Evolutionary conservation across 2,329 filamentous ascomycete genomes (phyloP).

Genomic region (Meredithiella fracta): DNA sequence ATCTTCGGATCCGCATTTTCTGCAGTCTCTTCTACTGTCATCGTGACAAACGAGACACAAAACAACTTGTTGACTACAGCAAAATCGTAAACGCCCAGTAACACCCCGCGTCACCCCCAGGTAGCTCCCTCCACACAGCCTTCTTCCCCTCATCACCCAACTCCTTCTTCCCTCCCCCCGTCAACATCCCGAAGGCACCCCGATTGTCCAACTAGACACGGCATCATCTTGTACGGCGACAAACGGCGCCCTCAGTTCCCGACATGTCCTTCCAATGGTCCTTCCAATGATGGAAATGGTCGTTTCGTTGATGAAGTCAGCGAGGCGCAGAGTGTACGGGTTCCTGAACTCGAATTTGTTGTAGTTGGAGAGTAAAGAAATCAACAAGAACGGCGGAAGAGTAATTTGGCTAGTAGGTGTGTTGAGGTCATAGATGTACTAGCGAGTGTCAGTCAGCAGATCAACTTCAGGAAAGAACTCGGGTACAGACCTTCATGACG

Average conservation of each 20-base stretch:
- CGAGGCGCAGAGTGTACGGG: conserved; percentile 77
- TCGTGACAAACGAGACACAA: conserved; percentile 63
- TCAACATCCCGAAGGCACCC: conserved; percentile 49
- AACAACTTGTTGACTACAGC: conserved; percentile 90
- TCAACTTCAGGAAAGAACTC: too few species aligned
- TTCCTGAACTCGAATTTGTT: conserved; percentile 99
- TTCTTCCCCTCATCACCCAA: conserved; percentile 64
- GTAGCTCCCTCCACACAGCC: conserved; percentile 65
- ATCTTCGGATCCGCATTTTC: neutral
- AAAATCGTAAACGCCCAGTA: conserved; percentile 86
- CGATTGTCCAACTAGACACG: conserved; percentile 76
- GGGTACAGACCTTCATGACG: conserved; percentile 62
- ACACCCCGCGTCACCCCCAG: conserved; percentile 42
- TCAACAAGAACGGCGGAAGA: conserved; percentile 61
- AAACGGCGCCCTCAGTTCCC: conserved; percentile 54
- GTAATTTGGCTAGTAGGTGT: conserved; percentile 35
- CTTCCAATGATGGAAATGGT: conserved; percentile 69
- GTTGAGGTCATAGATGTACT: conserved; percentile 72
- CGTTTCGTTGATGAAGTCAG: conserved; percentile 86
- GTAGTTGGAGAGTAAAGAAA: conserved; percentile 86
- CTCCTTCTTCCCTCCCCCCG: conserved; percentile 43
- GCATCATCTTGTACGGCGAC: conserved; percentile 77
- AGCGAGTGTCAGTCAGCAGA: conserved; percentile 3
- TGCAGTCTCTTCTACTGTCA: conserved; percentile 33
- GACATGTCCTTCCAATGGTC: conserved; percentile 59